These are phyloP conservation scores for Vicia sativa DNA, from an alignment of 306 rosid species.

Conservation along the genomic window DNA sequence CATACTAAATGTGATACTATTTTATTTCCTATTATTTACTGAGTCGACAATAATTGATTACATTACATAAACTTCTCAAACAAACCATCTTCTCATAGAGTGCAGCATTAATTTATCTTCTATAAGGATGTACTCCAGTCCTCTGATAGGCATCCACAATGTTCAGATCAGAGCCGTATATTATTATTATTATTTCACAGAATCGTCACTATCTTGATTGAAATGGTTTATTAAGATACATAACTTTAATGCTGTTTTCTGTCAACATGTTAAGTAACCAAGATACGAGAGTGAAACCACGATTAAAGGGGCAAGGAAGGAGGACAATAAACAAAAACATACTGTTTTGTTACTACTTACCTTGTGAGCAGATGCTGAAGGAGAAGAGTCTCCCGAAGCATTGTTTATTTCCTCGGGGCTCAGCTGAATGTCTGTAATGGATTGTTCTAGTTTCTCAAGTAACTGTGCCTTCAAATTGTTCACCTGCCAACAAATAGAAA, in stretches of 20 bases:
- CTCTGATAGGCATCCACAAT: constrained; percentile 2
- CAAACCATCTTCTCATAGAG: constrained; percentile 23
- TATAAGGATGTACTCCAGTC: not conserved
- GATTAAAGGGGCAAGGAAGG: constrained; percentile 22
- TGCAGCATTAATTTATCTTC: constrained; percentile 12
- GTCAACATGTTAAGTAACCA: constrained; percentile 30
- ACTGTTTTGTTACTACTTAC: constrained; percentile 47
- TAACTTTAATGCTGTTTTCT: constrained; percentile 33
- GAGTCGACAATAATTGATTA: not conserved
- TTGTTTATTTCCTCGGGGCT: constrained; percentile 57
- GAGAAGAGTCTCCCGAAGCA: constrained; percentile 52
- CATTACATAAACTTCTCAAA: constrained; percentile 6
- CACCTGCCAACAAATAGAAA: constrained; percentile 62
- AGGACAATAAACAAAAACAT: constrained; percentile 28
- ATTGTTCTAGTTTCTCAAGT: constrained; percentile 84
- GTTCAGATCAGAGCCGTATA: not conserved
- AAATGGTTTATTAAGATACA: constrained; percentile 48
- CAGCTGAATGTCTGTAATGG: constrained; percentile 64
- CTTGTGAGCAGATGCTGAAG: constrained; percentile 62
- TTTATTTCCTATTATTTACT: not conserved
- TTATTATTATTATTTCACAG: constrained; percentile 34
- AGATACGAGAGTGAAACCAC: constrained; percentile 10
- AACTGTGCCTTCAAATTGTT: constrained; percentile 75
- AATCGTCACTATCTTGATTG: constrained; percentile 35
- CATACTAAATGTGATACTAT: not conserved